These are phyloP conservation scores for Pythium coloratum DNA, from an alignment of 352 stramenopile genomes.

Conservation along the genomic window DNA sequence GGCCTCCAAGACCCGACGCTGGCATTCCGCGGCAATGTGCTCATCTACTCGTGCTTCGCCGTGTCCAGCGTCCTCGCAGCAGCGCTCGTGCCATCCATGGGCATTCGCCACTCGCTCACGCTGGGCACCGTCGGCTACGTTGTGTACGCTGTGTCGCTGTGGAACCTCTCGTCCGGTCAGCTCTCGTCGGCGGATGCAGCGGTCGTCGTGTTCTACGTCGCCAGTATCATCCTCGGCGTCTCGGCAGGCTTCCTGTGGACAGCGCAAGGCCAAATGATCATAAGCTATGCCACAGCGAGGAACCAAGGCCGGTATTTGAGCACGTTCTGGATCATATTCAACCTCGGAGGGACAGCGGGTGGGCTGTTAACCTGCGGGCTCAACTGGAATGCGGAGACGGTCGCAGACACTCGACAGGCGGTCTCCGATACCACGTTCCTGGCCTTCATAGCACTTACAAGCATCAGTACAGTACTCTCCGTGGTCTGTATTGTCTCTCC, in stretches of 20 bases:
- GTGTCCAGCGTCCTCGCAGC: conserved; percentile 48
- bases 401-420: conserved; percentile 14
- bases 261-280: conserved; percentile 65
- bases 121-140: conserved; percentile 64
- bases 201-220: conserved; percentile 23
- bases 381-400: conserved; percentile 26
- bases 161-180: conserved; percentile 33
- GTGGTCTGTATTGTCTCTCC: conserved; percentile 39
- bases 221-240: conserved; percentile 47
- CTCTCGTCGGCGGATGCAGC: neutral
- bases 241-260: conserved; percentile 78
- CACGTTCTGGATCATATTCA: conserved; percentile 85
- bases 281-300: conserved; percentile 48
- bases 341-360: conserved; percentile 62
- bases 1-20: conserved; percentile 40
- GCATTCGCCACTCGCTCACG: conserved; percentile 44
- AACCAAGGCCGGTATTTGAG: conserved; percentile 58
- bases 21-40: conserved; percentile 39
- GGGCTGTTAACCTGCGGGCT: conserved; percentile 61
- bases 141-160: conserved; percentile 43
- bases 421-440: conserved; percentile 48
- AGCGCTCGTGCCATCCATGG: conserved; percentile 45
- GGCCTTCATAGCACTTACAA: conserved; percentile 61
- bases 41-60: conserved; percentile 68
- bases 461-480: conserved; percentile 41